Conservation (phyloP, 495 filamentous ascomycete species). For the Friedmanniomyces simplex region DNA sequence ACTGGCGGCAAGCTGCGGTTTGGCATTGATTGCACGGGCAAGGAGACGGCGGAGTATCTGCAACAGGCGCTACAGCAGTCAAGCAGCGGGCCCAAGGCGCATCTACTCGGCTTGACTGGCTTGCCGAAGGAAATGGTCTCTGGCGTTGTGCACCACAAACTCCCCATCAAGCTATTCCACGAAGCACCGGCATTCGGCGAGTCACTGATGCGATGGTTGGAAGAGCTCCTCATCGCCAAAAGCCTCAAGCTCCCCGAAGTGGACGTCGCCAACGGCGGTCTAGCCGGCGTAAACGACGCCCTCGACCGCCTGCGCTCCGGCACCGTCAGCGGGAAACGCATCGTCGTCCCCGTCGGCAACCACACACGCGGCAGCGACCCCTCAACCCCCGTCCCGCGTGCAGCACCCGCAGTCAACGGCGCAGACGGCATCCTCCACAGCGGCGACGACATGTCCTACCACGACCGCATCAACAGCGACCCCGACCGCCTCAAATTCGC, state of each 20-base stretch:
- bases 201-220: slow-evolving; percentile 48
- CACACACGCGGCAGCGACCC: neutral
- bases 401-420: neutral
- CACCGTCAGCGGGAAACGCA: slow-evolving; percentile 24
- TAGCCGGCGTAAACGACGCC: slow-evolving; percentile 52
- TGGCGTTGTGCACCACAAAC: slow-evolving; percentile 45
- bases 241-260: slow-evolving; percentile 47
- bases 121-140: slow-evolving; percentile 42
- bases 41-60: slow-evolving; percentile 44
- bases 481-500: slow-evolving; percentile 29
- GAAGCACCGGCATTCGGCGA: slow-evolving; percentile 47
- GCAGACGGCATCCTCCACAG: neutral
- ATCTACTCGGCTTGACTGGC: slow-evolving; percentile 54
- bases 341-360: slow-evolving; percentile 14
- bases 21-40: slow-evolving; percentile 51
- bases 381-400: neutral
- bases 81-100: slow-evolving; percentile 29
- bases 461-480: slow-evolving; percentile 25
- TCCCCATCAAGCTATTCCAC: slow-evolving; percentile 63
- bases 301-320: slow-evolving; percentile 50
- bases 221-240: slow-evolving; percentile 41
- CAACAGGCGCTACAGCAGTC: slow-evolving; percentile 35
- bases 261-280: slow-evolving; percentile 45
- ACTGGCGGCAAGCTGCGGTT: slow-evolving; percentile 47
- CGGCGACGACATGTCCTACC: slow-evolving; percentile 20